Conservation (phyloP, 2,329 filamentous ascomycete genomes). For the Tolypocladium endophyticum region DNA sequence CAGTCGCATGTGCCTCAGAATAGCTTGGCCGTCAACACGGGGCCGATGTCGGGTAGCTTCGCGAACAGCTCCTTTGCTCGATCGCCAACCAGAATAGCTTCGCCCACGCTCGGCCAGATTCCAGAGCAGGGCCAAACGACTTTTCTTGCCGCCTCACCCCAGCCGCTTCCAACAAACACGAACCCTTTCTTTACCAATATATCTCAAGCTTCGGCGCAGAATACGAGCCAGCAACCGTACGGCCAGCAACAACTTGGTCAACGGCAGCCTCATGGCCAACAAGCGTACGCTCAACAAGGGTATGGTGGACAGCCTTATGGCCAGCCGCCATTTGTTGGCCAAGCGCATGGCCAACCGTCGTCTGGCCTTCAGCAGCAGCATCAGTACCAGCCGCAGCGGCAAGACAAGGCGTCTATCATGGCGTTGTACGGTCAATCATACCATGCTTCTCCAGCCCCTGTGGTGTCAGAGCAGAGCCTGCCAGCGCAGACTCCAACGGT, state of each 20-base stretch:
- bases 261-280: conserved; percentile 11
- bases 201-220: conserved; percentile 15
- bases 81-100: conserved; percentile 40
- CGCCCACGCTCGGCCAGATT: conserved; percentile 39
- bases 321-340: conserved; percentile 9
- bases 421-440: conserved; percentile 60
- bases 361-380: conserved; percentile 19
- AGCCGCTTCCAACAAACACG: conserved; percentile 16
- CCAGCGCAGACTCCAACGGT: conserved; percentile 16
- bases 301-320: conserved; percentile 15
- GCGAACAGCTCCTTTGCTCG: conserved; percentile 38
- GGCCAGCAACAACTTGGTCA: conserved; percentile 12
- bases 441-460: conserved; percentile 29
- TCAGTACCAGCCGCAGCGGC: conserved; percentile 32
- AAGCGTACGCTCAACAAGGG: conserved; percentile 12
- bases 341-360: conserved; percentile 12
- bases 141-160: conserved; percentile 22
- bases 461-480: conserved; percentile 17
- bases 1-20: conserved; percentile 24
- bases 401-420: conserved; percentile 66
- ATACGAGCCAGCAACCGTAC: conserved; percentile 12
- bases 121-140: conserved; percentile 39
- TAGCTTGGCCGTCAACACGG: conserved; percentile 29
- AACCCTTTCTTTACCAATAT: conserved; percentile 27
- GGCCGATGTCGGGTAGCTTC: conserved; percentile 18